These are phyloP conservation scores for Triticum urartu DNA, from an alignment of 176 grass and related monocot species.

Conservation along the genomic window DNA sequence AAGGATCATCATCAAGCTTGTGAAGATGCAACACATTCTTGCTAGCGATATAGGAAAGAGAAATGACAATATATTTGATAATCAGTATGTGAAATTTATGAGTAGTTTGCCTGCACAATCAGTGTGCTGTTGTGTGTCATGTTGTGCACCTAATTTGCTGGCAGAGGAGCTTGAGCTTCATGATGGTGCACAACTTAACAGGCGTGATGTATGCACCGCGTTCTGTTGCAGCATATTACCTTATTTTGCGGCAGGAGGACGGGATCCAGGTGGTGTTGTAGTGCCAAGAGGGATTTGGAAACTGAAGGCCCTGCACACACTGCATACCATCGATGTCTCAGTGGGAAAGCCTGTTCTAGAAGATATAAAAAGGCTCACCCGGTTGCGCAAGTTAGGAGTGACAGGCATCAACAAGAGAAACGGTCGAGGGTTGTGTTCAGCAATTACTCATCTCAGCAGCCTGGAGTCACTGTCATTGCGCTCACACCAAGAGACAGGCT, in stretches of 20 bases:
- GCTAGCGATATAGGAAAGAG: accelerated
- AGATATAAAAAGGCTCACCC: background rate
- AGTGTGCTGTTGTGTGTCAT: accelerated
- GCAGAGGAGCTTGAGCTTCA: accelerated
- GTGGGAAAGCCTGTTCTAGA: accelerated
- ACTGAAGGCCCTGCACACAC: background rate
- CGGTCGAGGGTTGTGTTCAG: background rate
- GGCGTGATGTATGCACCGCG: too few species aligned
- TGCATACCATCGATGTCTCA: background rate
- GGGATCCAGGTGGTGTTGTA: background rate
- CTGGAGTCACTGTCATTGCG: background rate
- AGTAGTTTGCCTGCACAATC: too few species aligned
- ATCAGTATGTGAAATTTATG: too few species aligned
- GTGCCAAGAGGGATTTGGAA: background rate
- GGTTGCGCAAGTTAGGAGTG: background rate
- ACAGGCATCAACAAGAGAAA: background rate
- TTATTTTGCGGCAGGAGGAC: too few species aligned
- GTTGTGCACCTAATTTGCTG: too few species aligned
- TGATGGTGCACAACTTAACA: too few species aligned
- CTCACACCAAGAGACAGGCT: accelerated
- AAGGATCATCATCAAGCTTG: background rate
- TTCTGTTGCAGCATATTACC: too few species aligned
- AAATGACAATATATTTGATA: too few species aligned
- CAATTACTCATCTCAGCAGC: background rate
- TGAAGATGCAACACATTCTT: background rate